phyloP scores from a whole-genome alignment of 192 early-diverging fungal species.

The Coemansia sp. region DNA sequence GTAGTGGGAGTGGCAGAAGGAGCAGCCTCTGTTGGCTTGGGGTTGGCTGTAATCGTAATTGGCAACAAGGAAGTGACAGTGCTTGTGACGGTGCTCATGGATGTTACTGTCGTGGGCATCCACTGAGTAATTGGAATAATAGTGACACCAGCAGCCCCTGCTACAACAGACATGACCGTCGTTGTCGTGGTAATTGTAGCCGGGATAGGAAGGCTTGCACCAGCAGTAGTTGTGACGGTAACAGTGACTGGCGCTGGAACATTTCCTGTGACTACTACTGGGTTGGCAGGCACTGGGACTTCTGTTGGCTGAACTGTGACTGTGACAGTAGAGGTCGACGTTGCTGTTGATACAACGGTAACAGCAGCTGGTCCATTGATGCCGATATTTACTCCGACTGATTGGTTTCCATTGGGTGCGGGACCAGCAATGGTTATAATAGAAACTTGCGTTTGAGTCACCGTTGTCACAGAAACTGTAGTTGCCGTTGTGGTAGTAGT shows the following conservation, averaged over 20 bases:
- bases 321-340: not conserved
- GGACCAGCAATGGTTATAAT: not conserved
- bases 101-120: not conserved
- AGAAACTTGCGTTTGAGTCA: slow-evolving; percentile 1
- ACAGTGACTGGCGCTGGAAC: not conserved
- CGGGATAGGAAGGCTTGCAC: not conserved
- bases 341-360: not conserved
- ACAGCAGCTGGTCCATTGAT: not conserved
- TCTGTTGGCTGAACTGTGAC: not conserved
- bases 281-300: not conserved
- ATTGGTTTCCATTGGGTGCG: not conserved
- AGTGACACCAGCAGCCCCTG: not conserved
- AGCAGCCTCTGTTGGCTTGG: not conserved
- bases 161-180: not conserved
- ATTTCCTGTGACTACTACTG: not conserved
- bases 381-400: not conserved
- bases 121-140: not conserved
- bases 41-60: not conserved
- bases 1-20: not conserved
- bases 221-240: not conserved
- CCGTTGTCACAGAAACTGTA: not conserved
- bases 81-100: not conserved
- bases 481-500: not conserved
- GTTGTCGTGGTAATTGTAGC: not conserved
- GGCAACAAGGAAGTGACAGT: not conserved